Evolutionary conservation across 345 rosid genomes (phyloP).

Genomic region (Citrus medica): DNA sequence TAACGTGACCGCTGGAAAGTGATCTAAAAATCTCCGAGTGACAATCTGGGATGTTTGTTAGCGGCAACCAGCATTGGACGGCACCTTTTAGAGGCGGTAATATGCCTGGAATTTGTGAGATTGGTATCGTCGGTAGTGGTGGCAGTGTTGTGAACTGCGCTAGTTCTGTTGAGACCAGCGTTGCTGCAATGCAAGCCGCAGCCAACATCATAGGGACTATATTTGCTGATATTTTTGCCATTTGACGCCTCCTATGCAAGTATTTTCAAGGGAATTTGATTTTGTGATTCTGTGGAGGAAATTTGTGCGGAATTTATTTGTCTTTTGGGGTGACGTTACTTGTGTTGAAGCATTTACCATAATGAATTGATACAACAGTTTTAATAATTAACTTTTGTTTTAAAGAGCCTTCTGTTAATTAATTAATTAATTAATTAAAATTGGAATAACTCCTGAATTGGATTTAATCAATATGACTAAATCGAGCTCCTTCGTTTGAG

Average conservation of each 20-base stretch:
- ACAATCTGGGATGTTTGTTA: not conserved
- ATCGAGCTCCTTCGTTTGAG: no score
- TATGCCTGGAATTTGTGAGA: not conserved
- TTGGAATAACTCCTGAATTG: no score
- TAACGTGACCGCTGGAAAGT: not conserved
- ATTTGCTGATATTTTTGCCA: not conserved
- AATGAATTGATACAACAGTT: no score
- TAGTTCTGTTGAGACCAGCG: not conserved
- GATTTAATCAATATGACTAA: no score
- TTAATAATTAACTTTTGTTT: no score
- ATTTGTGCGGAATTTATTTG: no score
- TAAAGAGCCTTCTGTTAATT: no score
- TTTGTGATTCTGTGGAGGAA: no score
- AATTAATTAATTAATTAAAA: no score
- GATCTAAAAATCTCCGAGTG: not conserved
- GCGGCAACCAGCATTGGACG: not conserved
- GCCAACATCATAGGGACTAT: not conserved
- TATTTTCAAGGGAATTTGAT: no score
- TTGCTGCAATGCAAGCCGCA: not conserved
- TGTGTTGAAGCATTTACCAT: no score
- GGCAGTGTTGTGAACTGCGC: not conserved
- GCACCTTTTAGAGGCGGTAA: not conserved
- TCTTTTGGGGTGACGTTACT: no score
- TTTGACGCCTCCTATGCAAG: not conserved
- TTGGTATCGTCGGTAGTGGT: not conserved